Evolutionary conservation across 2,329 filamentous ascomycete species (phyloP).

Genomic region (Pseudogymnoascus sp.): DNA sequence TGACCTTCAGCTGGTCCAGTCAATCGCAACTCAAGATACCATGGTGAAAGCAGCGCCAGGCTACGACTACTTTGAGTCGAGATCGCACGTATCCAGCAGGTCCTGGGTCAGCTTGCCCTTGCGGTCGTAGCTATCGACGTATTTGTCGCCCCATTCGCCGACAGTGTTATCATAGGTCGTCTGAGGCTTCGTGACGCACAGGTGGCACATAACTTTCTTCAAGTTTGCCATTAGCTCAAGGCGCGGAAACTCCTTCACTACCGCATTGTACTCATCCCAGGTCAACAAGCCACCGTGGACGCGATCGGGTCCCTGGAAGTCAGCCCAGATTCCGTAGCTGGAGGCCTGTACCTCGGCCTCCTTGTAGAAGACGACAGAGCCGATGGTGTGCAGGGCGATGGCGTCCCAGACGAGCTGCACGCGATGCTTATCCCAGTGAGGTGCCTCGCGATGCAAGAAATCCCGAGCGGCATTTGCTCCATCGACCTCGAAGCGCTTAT

Average conservation of each 20-base stretch:
- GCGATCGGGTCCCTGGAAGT: slow-evolving; percentile 32
- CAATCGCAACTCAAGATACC: background rate
- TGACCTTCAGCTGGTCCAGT: background rate
- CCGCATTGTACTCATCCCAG: slow-evolving; percentile 27
- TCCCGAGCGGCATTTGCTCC: slow-evolving; percentile 38
- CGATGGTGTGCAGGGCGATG: slow-evolving; percentile 40
- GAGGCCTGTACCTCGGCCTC: slow-evolving; percentile 35
- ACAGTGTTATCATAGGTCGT: slow-evolving; percentile 32
- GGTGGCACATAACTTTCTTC: slow-evolving; percentile 27
- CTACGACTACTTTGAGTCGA: background rate
- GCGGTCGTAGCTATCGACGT: slow-evolving; percentile 30
- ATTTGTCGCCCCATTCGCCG: slow-evolving; percentile 30
- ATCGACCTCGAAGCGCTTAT: slow-evolving; percentile 46
- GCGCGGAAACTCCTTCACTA: slow-evolving; percentile 29
- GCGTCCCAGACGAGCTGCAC: slow-evolving; percentile 42
- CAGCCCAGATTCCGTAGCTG: slow-evolving; percentile 30
- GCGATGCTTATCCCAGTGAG: slow-evolving; percentile 34
- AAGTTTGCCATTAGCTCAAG: slow-evolving; percentile 29
- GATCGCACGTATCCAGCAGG: slow-evolving; percentile 21
- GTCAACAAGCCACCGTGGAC: slow-evolving; percentile 21
- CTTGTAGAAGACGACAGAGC: slow-evolving; percentile 35
- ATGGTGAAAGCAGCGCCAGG: background rate
- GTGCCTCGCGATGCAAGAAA: slow-evolving; percentile 29
- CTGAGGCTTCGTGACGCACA: slow-evolving; percentile 32
- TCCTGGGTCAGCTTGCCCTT: slow-evolving; percentile 28